Percentiles rank a stretch among this genome's conserved stretches.
Evolutionary conservation across 805 yeast species (phyloP).

Genomic region (Ogataea trehaloabstinens): DNA sequence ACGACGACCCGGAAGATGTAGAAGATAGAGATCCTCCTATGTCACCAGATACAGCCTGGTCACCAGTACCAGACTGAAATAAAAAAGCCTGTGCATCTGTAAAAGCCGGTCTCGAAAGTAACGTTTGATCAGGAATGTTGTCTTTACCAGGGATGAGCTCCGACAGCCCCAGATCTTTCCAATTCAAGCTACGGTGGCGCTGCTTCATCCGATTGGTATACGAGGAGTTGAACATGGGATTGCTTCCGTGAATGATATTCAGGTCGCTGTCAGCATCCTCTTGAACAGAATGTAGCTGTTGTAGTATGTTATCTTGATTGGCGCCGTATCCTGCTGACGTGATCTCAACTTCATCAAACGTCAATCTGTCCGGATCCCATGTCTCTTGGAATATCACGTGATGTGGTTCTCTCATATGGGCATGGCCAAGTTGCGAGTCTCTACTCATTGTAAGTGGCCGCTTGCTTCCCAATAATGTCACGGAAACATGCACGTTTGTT

Average conservation of each 20-base stretch:
- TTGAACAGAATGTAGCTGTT: slow-evolving; percentile 25
- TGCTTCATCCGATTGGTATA: slow-evolving; percentile 26
- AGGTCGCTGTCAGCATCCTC: slow-evolving; percentile 30
- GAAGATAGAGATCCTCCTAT: not conserved
- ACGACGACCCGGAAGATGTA: not conserved
- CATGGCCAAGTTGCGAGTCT: slow-evolving; percentile 28
- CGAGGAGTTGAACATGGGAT: slow-evolving; percentile 29
- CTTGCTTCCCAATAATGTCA: too few relatives aligned
- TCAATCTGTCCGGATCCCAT: slow-evolving; percentile 31
- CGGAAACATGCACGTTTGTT: too few relatives aligned
- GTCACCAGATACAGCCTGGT: not conserved
- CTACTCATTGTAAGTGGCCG: slow-evolving; percentile 22
- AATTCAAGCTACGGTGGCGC: slow-evolving; percentile 27
- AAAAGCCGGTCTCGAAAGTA: slow-evolving; percentile 22
- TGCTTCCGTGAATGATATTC: slow-evolving; percentile 21
- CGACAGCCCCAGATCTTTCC: slow-evolving; percentile 30
- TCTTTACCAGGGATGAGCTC: slow-evolving; percentile 18
- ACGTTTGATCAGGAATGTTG: slow-evolving; percentile 25
- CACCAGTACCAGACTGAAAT: not conserved
- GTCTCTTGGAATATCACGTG: slow-evolving; percentile 31
- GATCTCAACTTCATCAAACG: slow-evolving; percentile 33
- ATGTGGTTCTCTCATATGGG: slow-evolving; percentile 31
- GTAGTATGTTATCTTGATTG: slow-evolving; percentile 23
- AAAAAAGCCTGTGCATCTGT: too few relatives aligned
- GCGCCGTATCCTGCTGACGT: slow-evolving; percentile 15